Evolutionary conservation across 768 basidiomycete species (phyloP), one percentile per base, ranked within the genome.

Genomic region (Amanita rubescens): DNA sequence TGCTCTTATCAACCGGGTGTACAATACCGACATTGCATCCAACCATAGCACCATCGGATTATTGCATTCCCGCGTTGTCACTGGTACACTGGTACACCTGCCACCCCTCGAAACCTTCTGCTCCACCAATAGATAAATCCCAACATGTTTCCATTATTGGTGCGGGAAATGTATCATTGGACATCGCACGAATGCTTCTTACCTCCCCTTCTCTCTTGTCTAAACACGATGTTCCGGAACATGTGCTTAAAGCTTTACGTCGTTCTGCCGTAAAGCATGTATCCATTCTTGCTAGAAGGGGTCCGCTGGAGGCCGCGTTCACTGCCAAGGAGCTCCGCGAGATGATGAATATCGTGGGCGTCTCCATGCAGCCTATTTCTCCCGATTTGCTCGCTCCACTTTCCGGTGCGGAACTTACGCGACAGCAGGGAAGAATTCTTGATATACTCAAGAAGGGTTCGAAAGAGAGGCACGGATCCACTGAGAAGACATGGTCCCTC

Each of bases 81-180:
- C 69, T 99, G 39, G 94, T 99, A 1, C 89, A 94, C 59, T 97
- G 94, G 94, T 98, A 99, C 71, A 98, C 95, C 11, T 84, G 80
- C 44, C 93, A 98, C 65, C 94, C 94, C 1, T 82, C 82, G 8
- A 71, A 74, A 9, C 75, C 79, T 0, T 64, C 76, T 0, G 24
- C 86, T 0, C 84, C 87, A 1, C 73, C 83, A 0, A 76, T 93
- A 1, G 80, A 89, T 27, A 76, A 76, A 37, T 68, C 81, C 3
- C 64, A 74, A 2, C 87, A 94, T 59, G 82, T 94, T 25, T 82
- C 90, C 1, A 71, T 99, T 51, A 85, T 98, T 41, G 95, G 96
- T 0, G 90, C 93, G 57, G 95, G 95, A 10, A 97, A 98, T 59
- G 94, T 99, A 53, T 87, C 94, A 7, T 75, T 99, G 32, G 95